Base-by-base conservation (phyloP, 2,329 filamentous ascomycete species). In the Sporothrix phasma region DNA sequence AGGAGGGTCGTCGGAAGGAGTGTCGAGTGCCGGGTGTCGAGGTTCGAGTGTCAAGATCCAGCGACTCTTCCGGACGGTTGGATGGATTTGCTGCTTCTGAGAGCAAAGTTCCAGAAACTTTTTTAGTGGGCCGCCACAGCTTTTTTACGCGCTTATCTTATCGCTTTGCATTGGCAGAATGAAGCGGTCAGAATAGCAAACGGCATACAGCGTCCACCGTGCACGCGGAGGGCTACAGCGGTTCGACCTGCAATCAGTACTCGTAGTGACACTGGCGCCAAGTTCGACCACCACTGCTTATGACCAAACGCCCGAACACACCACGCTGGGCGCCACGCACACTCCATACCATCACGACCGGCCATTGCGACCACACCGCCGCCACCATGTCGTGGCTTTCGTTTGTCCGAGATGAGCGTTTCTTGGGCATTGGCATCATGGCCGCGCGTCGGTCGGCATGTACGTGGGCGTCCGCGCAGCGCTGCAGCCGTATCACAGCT, bases 381-480 rank as follows among this genome's bases (percentile, higher is more conserved):
- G 15, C 39, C 11, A 75, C 64, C 46, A 82, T 83, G 80, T 73
- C 73, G 60, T 76, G 74, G 70, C 49, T 74, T 65, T 72, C 72
- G 54, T 74, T 76, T 22, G 45, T 74, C 37, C 79, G 77, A 68
- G 79, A 84, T 73, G 81, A 84, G 70, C 77, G 80, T 67, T 70
- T 83, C 51, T 74, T 87, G 64, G 31, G 65, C 76, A 85, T 61
- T 75, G 78, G 78, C 54, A 77, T 86, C 62, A 80, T 85, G 62
- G 80, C 80, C 51, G 71, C 88, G 81, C 85, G 67, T 80, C 86
- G 46, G 82, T 85, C 69, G 74, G 81, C 69, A 76, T 88, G 66
- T 73, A 87, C 64, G 77, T 79, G 65, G 77, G 80, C 61, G 83
- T 90, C 73, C 79, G 81, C 67, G 73, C 79, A 43, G 78, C 83